A percentile compares a stretch with the other conserved stretches of the same genome.
Conservation (phyloP, 2,329 filamentous ascomycete genomes). For the Trichocomaceae sp. region DNA sequence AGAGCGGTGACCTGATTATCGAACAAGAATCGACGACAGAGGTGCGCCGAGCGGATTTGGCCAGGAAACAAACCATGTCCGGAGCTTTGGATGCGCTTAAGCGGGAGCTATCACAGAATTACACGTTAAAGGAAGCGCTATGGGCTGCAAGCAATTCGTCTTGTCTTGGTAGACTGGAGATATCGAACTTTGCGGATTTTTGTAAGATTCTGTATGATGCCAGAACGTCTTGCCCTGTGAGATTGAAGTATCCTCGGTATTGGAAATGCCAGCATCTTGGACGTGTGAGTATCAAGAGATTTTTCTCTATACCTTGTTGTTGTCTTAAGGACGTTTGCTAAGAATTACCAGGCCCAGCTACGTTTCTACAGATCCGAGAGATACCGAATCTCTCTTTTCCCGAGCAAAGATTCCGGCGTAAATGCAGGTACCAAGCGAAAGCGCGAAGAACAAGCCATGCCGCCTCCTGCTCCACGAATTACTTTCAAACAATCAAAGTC, state of each 20-base stretch:
- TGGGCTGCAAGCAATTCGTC: conserved; percentile 52
- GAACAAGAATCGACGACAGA: conserved; percentile 50
- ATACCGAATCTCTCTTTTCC: conserved; percentile 32
- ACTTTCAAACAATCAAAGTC: conserved; percentile 40
- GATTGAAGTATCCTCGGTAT: conserved; percentile 50
- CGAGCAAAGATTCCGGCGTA: conserved; percentile 21
- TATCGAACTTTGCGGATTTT: conserved; percentile 52
- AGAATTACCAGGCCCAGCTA: conserved; percentile 33
- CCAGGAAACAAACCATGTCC: conserved; percentile 50
- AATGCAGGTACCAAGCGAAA: conserved; percentile 29
- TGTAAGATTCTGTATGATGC: conserved; percentile 52
- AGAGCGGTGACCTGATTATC: conserved; percentile 47
- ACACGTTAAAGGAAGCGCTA: conserved; percentile 46
- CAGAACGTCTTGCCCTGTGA: conserved; percentile 44
- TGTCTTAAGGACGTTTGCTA: neutral
- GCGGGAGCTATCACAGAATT: conserved; percentile 44
- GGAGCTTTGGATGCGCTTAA: conserved; percentile 54
- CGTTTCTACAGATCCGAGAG: conserved; percentile 36
- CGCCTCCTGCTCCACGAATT: conserved; percentile 32
- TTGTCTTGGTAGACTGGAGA: conserved; percentile 46
- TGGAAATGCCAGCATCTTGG: conserved; percentile 51
- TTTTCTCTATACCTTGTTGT: neutral
- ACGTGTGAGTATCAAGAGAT: conserved; percentile 34
- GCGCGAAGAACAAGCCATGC: conserved; percentile 32
- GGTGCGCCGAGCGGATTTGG: conserved; percentile 48